Base-by-base conservation (phyloP, 352 stramenopile genomes). In the Globisporangium emineosum region DNA sequence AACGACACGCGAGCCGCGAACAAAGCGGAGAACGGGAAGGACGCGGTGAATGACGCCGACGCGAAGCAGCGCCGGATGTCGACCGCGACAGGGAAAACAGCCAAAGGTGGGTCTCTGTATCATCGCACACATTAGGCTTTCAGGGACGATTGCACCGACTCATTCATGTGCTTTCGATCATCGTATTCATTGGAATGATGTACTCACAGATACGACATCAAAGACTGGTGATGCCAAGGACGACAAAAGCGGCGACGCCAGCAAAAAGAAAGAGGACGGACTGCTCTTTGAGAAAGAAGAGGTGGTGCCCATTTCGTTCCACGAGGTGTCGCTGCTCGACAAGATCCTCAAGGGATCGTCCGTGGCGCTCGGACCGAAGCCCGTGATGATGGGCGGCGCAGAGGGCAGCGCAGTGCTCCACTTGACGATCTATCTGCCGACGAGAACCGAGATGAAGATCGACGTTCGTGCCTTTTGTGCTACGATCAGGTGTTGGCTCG, bases 381-480 rank as follows among this genome's bases (percentile, higher is more conserved):
- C 81, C 19, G 76, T 75, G 17, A 78, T 76, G 47, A 89, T 91
- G 72, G 73, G 73, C 25, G 77, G 70, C n/a, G 52, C 58, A 2
- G 76, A 81, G 29, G 83, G 79, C 59, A 80, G 84, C 40, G 74
- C 84, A 0, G 83, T 96, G 54, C 67, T 96, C 49, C 81, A 93
- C 57, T 67, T 96, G 37, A 94, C 82, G 0, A 96, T 96, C 57
- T 96, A 96, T 59, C 62, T 96, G 60, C 88, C 88, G 2, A 92
- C 86, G 25, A 78, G 86, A 13, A 71, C 84, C 19, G 86, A 96
- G 69, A 93, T 96, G 81, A 93, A 92, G 70, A 90, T 96, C 62
- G 86, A 96, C 67, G 86, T 94, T 66, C 23, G 73, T 73, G 51
- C 3, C 17, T 42, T 27, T 42, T 57, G 51, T 6, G 4, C 23